These are phyloP conservation scores for Fusarium proliferatum DNA, from an alignment of 2,329 filamentous ascomycete genomes.

Conservation along the genomic window DNA sequence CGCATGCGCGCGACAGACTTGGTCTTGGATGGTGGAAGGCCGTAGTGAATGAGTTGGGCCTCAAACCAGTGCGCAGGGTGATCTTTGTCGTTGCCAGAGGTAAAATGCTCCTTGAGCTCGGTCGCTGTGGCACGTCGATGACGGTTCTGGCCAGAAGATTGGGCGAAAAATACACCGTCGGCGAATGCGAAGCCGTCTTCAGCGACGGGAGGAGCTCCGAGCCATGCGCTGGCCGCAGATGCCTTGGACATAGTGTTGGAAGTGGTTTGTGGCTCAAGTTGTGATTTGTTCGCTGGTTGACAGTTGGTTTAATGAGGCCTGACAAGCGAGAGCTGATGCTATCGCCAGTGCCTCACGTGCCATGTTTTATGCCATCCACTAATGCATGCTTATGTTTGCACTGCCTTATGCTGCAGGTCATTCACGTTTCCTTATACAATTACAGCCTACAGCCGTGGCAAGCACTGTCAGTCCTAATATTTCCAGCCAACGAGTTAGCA, in stretches of 20 bases:
- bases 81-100: constrained; percentile 56
- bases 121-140: constrained; percentile 58
- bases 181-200: constrained; percentile 57
- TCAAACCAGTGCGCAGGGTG: constrained; percentile 70
- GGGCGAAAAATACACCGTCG: constrained; percentile 57
- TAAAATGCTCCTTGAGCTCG: constrained; percentile 60
- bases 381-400: neutral
- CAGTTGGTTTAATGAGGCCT: neutral
- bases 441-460: neutral
- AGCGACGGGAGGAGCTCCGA: constrained; percentile 27
- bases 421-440: neutral
- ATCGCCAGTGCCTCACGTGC: neutral
- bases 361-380: too few relatives aligned
- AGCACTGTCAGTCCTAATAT: neutral
- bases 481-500: neutral
- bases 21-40: constrained; percentile 64
- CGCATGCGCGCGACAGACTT: constrained; percentile 70
- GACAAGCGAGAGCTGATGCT: neutral
- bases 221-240: constrained; percentile 11
- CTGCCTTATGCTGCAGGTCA: neutral
- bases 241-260: constrained; percentile 8
- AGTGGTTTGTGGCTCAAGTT: too few relatives aligned
- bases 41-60: constrained; percentile 72
- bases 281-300: neutral
- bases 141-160: constrained; percentile 55